These are phyloP conservation scores for Trichophyton schoenleinii DNA, from an alignment of 2,329 filamentous ascomycete genomes.

Conservation along the genomic window DNA sequence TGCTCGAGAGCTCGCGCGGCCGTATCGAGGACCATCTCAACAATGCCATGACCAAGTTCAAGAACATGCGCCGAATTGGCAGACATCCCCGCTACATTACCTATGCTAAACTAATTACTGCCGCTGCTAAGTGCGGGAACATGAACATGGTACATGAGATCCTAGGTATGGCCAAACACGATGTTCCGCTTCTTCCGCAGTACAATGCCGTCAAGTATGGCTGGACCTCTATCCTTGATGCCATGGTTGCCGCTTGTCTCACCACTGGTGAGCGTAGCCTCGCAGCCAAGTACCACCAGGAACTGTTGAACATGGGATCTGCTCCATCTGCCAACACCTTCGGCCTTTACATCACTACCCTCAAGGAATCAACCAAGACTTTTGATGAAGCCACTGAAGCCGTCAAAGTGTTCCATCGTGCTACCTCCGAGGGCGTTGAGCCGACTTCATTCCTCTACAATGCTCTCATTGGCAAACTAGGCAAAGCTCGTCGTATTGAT, in stretches of 20 bases:
- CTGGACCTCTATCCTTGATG: conserved; percentile 91
- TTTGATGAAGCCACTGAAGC: conserved; percentile 96
- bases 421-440: conserved; percentile 85
- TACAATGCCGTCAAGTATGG: conserved; percentile 84
- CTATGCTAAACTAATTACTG: conserved; percentile 87
- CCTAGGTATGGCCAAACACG: conserved; percentile 73
- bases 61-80: conserved; percentile 83
- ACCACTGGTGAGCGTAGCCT: conserved; percentile 66
- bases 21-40: conserved; percentile 61
- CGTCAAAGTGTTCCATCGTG: conserved; percentile 91
- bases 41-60: conserved; percentile 71
- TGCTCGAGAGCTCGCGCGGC: conserved; percentile 68
- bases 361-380: conserved; percentile 94
- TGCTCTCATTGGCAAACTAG: conserved; percentile 92
- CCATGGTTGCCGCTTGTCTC: conserved; percentile 88
- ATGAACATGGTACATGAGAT: conserved; percentile 75
- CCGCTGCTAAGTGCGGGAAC: conserved; percentile 73
- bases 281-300: conserved; percentile 79
- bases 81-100: conserved; percentile 92
- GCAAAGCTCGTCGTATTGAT: conserved; percentile 93
- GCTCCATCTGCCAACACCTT: conserved; percentile 95
- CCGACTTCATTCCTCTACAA: conserved; percentile 97
- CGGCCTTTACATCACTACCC: conserved; percentile 95
- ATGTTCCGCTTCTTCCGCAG: conserved; percentile 73
- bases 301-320: conserved; percentile 78